Evolutionary conservation across 139 green algal genomes (phyloP).

Genomic region (Tetradesmus obliquus): DNA sequence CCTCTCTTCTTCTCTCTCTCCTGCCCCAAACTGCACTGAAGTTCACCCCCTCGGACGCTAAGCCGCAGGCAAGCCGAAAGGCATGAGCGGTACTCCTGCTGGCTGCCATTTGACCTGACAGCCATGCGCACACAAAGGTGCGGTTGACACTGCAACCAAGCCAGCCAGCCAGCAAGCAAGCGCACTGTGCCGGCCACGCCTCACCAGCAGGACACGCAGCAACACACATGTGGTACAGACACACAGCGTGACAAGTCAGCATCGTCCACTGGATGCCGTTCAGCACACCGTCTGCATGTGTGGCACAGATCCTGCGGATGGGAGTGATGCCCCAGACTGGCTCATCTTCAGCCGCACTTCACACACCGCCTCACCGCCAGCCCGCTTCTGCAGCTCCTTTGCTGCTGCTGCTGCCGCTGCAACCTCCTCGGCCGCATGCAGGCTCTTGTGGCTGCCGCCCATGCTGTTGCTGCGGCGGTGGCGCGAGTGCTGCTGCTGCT

Average conservation of each 20-base stretch:
- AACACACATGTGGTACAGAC: neutral
- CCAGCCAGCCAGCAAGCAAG: neutral
- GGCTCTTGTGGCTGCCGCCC: slow-evolving; percentile 4
- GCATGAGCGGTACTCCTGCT: too few species aligned
- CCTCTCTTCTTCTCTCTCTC: neutral
- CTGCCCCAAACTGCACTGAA: neutral
- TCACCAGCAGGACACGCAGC: neutral
- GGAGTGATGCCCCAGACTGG: neutral
- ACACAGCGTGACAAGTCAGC: too few species aligned
- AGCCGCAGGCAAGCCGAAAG: neutral
- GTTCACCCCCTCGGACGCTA: neutral
- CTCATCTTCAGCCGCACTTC: slow-evolving; percentile 23
- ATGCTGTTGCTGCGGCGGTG: neutral
- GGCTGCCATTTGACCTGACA: too few species aligned
- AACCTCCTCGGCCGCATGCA: neutral
- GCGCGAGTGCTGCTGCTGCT: neutral
- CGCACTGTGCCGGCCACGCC: too few species aligned
- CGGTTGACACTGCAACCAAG: too few species aligned
- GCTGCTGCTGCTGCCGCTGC: neutral
- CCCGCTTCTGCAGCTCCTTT: neutral
- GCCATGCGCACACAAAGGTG: too few species aligned
- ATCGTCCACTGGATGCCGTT: neutral
- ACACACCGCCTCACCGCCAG: slow-evolving; percentile 12
- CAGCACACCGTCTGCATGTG: neutral
- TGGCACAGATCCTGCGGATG: neutral